Evolutionary conservation across 805 yeast genomes (phyloP), one percentile per base, ranked within the genome.

Genomic region (Schwanniomyces occidentalis): DNA sequence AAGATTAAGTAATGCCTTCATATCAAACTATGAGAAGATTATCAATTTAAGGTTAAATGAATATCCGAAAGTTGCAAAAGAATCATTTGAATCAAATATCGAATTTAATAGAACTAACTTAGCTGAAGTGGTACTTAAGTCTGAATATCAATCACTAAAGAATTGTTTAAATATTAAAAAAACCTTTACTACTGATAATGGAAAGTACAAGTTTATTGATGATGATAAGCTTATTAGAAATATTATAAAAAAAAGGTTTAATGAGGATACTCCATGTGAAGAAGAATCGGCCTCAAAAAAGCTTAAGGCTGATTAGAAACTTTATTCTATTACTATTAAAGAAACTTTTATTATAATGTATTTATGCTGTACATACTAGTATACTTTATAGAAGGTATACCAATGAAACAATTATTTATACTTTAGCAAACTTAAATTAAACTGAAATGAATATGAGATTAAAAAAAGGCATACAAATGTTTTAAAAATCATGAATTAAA

Each of bases 181-280:
- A 24, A 54, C 56, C 1, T 59, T 63, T 13, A 37, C 32, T 1
- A 53, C 38, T 2, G 49, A 52, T 5, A 51, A 48, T 14, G 48
- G 36, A 3, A 42, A 60, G 8, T 75, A 65, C 43, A 60, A 57
- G 33, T 40, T 73, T 19, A 73, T 84, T 21, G 76, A 73, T 5
- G 89, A 83, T 58, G 75, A 66, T 2, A 82, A 80, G 52, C 52
- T 83, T 27, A 54, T 80, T 29, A 69, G 76, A 35, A 80, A 80
- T 48, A 71, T 83, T 16, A 41, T 77, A 39, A 84, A 82, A 51
- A 70, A 80, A 44, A 52, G 56, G 12, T 9, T 7, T 14, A 13
- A 5, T 10, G 71, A 67, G 36, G 10, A 20, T 20, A 20, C 22
- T 8, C 22, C 22, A 8, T 8, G 22, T 9, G 22, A 20, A 20